phyloP scores from a whole-genome alignment of 1,139 yeast genomes.

The Sugiyamaella castrensis region DNA sequence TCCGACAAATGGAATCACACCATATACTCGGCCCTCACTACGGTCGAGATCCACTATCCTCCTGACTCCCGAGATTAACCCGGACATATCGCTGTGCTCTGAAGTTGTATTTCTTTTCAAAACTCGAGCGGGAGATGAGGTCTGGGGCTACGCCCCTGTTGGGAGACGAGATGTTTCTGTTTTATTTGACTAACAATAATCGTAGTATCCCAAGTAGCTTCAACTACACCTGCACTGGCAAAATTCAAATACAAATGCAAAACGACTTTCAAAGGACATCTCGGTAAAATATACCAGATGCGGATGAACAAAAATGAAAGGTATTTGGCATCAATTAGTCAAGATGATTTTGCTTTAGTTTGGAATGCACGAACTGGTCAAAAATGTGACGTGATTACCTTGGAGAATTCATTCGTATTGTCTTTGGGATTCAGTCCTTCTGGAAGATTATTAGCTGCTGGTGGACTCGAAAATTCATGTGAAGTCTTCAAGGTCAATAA shows the following conservation, averaged over 20 bases:
- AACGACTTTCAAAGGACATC: constrained; percentile 62
- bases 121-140: too few relatives aligned
- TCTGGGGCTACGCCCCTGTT: not conserved
- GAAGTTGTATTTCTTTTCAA: too few relatives aligned
- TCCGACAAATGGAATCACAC: too few relatives aligned
- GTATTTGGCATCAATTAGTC: constrained; percentile 68
- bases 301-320: constrained; percentile 65
- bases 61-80: too few relatives aligned
- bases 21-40: too few relatives aligned
- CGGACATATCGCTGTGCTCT: too few relatives aligned
- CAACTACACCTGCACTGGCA: constrained; percentile 22
- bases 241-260: constrained; percentile 15
- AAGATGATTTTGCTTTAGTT: constrained; percentile 79
- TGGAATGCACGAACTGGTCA: constrained; percentile 81
- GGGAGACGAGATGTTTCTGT: not conserved
- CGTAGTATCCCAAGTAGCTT: constrained; percentile 22
- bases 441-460: constrained; percentile 66
- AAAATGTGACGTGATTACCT: constrained; percentile 61
- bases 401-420: constrained; percentile 68
- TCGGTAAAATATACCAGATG: constrained; percentile 65
- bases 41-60: too few relatives aligned
- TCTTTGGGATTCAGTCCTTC: constrained; percentile 71
- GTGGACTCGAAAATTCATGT: constrained; percentile 78
- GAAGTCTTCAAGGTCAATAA: constrained; percentile 49
- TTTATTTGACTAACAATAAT: not conserved